Evolutionary conservation across 1,284 basidiomycete species (phyloP).

Genomic region (Cutaneotrichosporon daszewskae): DNA sequence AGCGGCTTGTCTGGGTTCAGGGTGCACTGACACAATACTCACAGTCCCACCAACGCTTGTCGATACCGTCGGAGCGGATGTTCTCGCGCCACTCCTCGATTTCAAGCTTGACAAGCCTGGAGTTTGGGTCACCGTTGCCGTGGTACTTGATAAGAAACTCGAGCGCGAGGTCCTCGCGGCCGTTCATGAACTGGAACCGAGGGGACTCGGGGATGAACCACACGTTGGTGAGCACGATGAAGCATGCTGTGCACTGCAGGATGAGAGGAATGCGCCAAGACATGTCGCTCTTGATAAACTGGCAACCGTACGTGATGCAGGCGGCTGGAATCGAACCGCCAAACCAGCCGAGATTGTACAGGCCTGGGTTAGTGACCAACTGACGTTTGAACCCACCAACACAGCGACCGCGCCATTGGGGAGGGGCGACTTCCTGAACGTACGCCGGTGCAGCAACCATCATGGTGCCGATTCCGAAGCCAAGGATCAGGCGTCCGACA

Average conservation of each 20-base stretch:
- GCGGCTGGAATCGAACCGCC: conserved; percentile 32
- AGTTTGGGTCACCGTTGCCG: conserved; percentile 27
- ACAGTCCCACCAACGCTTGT: conserved; percentile 58
- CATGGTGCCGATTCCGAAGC: conserved; percentile 44
- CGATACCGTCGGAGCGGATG: conserved; percentile 54
- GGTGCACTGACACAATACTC: no score
- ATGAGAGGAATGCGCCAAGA: conserved; percentile 30
- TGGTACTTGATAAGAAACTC: conserved; percentile 66
- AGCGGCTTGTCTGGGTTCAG: conserved; percentile 24
- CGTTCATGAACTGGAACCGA: conserved; percentile 22
- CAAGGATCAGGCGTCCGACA: conserved; percentile 47
- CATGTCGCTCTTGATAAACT: conserved; percentile 23
- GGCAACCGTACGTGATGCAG: conserved; percentile 34
- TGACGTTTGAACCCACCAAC: no score
- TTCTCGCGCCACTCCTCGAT: conserved; percentile 56
- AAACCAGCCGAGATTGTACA: conserved; percentile 45
- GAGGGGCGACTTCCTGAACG: conserved; percentile 55
- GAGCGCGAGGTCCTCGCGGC: conserved; percentile 59
- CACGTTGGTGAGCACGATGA: conserved; percentile 6
- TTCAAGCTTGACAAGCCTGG: conserved; percentile 53
- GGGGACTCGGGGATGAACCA: conserved; percentile 28
- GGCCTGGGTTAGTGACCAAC: no score
- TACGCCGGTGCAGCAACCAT: conserved; percentile 53
- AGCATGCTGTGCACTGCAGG: conserved; percentile 19
- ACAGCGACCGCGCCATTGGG: conserved; percentile 60